phyloP scores from a whole-genome alignment of 257 asterid genomes.

The Misopates orontium region DNA sequence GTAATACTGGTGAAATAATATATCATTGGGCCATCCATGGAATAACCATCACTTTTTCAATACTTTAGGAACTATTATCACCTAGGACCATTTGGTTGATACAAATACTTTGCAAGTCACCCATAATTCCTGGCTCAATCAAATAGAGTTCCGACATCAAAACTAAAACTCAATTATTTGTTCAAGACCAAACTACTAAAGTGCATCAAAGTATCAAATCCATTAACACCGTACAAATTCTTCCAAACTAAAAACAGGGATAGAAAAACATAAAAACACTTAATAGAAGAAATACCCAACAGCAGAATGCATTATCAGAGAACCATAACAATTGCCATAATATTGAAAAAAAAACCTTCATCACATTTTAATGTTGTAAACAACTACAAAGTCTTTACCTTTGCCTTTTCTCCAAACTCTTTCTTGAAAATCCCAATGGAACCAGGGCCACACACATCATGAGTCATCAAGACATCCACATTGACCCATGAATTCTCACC shows the following conservation, averaged over 20 bases:
- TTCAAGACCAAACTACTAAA: neutral
- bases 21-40: neutral
- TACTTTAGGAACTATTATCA: no score
- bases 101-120: neutral
- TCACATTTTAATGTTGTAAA: no score
- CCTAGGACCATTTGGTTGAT: neutral
- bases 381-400: slow-evolving; percentile 43
- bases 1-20: neutral
- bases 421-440: slow-evolving; percentile 78
- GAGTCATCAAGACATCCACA: slow-evolving; percentile 90
- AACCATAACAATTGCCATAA: neutral
- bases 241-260: neutral
- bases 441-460: slow-evolving; percentile 93
- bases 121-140: neutral
- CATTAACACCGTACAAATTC: neutral
- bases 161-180: neutral
- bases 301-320: neutral
- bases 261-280: no score
- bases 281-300: neutral
- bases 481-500: slow-evolving; percentile 95
- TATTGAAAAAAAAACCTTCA: no score
- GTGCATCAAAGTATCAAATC: neutral
- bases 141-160: neutral
- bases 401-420: slow-evolving; percentile 87
- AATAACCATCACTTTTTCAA: neutral